Evolutionary conservation across 768 basidiomycete species (phyloP).

Genomic region (Sporobolomyces phaffii): DNA sequence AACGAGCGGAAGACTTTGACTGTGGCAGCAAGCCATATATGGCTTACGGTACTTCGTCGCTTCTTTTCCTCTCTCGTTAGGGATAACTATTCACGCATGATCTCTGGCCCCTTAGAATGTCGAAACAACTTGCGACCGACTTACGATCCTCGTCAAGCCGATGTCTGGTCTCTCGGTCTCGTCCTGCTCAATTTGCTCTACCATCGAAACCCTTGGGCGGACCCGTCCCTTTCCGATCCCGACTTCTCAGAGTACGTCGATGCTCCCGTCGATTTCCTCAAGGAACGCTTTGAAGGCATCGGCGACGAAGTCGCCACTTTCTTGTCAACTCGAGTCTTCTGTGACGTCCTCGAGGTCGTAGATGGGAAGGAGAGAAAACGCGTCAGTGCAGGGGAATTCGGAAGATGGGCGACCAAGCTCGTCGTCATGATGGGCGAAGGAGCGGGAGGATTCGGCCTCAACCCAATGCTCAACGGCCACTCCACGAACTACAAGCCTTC

Average conservation of each 20-base stretch:
- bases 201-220: constrained; percentile 97
- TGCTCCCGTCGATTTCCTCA: constrained; percentile 77
- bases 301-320: constrained; percentile 69
- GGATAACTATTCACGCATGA: not conserved
- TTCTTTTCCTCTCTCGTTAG: not conserved
- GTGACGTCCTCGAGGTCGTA: constrained; percentile 52
- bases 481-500: constrained; percentile 52
- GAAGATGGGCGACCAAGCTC: constrained; percentile 75
- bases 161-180: constrained; percentile 98
- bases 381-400: constrained; percentile 75
- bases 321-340: constrained; percentile 77
- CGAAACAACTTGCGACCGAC: constrained; percentile 93
- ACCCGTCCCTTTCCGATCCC: constrained; percentile 72
- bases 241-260: constrained; percentile 76
- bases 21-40: constrained; percentile 98
- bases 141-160: constrained; percentile 88
- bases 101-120: constrained; percentile 60
- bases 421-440: constrained; percentile 39
- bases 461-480: constrained; percentile 48
- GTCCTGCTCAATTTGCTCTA: constrained; percentile 99
- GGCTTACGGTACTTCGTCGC: constrained; percentile 66
- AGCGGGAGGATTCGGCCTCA: constrained; percentile 9
- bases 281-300: constrained; percentile 72
- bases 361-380: constrained; percentile 48
- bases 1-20: constrained; percentile 89